Base-by-base conservation (phyloP, 108 stramenopile genomes). In the Seminavis robusta region DNA sequence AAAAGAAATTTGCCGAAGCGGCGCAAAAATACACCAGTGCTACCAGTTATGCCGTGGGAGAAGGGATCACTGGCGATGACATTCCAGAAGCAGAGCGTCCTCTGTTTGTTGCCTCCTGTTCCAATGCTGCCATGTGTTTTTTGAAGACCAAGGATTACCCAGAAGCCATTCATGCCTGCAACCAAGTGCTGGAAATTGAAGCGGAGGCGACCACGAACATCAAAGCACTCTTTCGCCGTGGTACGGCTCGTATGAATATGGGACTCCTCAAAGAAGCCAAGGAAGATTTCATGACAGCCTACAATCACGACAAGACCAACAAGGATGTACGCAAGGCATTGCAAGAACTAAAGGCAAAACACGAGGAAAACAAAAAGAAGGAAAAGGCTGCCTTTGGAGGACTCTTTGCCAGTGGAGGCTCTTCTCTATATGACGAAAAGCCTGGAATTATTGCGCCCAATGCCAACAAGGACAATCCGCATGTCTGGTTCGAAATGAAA, bases 111-210 rank as follows among this genome's bases (percentile, higher is more conserved):
- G 71, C 80, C 25, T 94, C 82, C 51, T 83, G 77, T 72, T 71
- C 80, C 28, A 98, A 98, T 59, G 93, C 93, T 9, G 92, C 98
- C 42, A 94, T 95, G 92, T 91, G 91, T 56, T 81, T 77, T 62
- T 69, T 96, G 32, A 95, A 92, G 32, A 49, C 46, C 45, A 80
- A 75, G 58, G 72, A 85, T 25, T 97, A 88, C 85, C 40, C 86
- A 10, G 83, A 85, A 28, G 95, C 94, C 7, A 76, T 83, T 32
- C 59, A 55, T 16, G 74, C 87, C 46, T 86, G 86, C 45, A 79
- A 88, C 39, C 56, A 75, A 30, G 98, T 91, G 13, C 66, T 98
- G 37, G 71, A 66, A 33, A 81, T 84, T 31, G 81, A 83, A n/a
- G 60, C 67, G n/a, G 84, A 92, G 52, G 47, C 52, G 32, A 50